Conservation (phyloP, 805 yeast genomes). For the Wickerhamiella qilinensis region DNA sequence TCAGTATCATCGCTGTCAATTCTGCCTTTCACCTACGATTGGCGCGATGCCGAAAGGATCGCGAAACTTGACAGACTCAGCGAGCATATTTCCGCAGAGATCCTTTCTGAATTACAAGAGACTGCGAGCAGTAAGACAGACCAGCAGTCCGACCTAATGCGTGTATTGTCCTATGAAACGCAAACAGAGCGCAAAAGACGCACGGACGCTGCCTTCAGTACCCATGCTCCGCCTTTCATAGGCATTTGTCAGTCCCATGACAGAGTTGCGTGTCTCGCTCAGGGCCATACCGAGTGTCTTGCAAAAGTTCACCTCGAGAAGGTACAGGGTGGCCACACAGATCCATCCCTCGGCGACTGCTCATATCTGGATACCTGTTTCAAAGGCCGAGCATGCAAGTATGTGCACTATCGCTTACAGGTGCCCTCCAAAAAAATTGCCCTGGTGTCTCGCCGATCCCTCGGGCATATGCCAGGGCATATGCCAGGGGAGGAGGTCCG, state of each 20-base stretch:
- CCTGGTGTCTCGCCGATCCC: background rate
- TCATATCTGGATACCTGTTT: conserved; percentile 91
- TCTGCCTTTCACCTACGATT: too few relatives aligned
- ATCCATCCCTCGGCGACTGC: conserved; percentile 65
- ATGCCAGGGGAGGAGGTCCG: too few relatives aligned
- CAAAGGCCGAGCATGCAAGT: conserved; percentile 63
- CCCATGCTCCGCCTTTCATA: background rate
- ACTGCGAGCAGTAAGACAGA: too few relatives aligned
- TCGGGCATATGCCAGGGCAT: background rate
- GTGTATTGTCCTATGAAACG: background rate
- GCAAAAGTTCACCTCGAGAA: conserved; percentile 23
- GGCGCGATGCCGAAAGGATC: too few relatives aligned
- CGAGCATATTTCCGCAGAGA: too few relatives aligned
- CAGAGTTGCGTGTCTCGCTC: background rate
- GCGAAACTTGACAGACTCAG: too few relatives aligned
- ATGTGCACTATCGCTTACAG: conserved; percentile 44
- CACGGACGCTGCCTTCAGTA: background rate
- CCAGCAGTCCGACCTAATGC: background rate
- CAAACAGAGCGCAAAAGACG: background rate
- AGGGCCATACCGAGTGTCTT: background rate
- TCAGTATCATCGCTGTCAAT: too few relatives aligned
- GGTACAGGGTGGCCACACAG: conserved; percentile 36
- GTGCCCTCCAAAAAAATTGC: background rate
- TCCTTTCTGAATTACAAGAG: too few relatives aligned
- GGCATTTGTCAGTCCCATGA: background rate